Evolutionary conservation across 441 rosid species (phyloP).

Genomic region (Isatis lusitanica): DNA sequence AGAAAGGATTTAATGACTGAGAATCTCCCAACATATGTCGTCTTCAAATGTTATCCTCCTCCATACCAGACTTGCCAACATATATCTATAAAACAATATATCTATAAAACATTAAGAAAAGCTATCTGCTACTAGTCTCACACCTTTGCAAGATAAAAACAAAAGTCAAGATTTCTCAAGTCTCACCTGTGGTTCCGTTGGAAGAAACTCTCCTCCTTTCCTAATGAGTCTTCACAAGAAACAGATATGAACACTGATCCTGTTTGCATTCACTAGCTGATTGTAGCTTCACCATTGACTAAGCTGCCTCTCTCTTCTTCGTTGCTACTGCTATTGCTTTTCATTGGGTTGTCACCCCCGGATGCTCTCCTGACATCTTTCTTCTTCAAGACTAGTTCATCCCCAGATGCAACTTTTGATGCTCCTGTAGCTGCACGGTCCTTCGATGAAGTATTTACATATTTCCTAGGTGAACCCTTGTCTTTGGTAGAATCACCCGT

Average conservation of each 20-base stretch:
- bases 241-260: constrained; percentile 20
- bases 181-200: constrained; percentile 21
- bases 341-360: constrained; percentile 46
- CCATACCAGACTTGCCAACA: not conserved
- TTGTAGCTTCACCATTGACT: constrained; percentile 72
- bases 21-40: constrained; percentile 21
- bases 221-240: constrained; percentile 10
- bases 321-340: constrained; percentile 45
- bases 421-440: constrained; percentile 46
- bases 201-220: constrained; percentile 23
- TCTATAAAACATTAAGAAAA: not conserved
- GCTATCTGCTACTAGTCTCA: constrained; percentile 8
- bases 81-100: not conserved
- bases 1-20: constrained; percentile 6
- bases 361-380: constrained; percentile 55
- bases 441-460: constrained; percentile 35
- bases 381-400: constrained; percentile 48
- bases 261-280: constrained; percentile 43
- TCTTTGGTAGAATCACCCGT: constrained; percentile 42
- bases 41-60: constrained; percentile 21
- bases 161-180: constrained; percentile 14
- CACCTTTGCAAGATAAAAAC: not conserved
- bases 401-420: constrained; percentile 46
- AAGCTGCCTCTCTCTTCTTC: constrained; percentile 46
- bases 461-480: constrained; percentile 41